A percentile compares a stretch with the other conserved stretches of the same genome.
Evolutionary conservation across 2,329 filamentous ascomycete genomes (phyloP).

Genomic region (Gaeumannomyces sp.): DNA sequence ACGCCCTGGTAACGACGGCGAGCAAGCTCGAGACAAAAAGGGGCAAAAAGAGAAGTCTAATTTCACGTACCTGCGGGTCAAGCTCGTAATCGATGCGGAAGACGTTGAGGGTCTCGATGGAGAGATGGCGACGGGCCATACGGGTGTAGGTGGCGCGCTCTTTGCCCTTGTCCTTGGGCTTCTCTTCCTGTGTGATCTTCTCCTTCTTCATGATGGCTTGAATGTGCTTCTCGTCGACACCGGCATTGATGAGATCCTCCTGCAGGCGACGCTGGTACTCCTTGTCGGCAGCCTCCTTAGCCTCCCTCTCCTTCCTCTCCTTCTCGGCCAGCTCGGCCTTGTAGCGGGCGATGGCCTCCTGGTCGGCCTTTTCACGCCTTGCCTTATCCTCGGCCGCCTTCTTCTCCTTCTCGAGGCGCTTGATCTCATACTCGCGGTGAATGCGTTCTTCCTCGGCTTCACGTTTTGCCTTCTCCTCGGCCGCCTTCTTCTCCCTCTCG

Average conservation of each 20-base stretch:
- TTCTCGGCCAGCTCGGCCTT: constrained; percentile 44
- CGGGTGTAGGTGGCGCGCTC: constrained; percentile 50
- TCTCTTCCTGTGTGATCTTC: constrained; percentile 30
- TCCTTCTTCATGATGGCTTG: constrained; percentile 53
- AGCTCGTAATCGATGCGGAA: constrained; percentile 51
- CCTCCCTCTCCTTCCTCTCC: constrained; percentile 38
- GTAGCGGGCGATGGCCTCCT: constrained; percentile 47
- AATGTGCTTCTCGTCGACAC: constrained; percentile 53
- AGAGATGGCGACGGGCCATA: constrained; percentile 56
- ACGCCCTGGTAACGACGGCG: too few relatives aligned
- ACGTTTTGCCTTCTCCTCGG: constrained; percentile 36
- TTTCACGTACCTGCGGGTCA: not conserved
- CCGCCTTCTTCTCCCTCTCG: constrained; percentile 36
- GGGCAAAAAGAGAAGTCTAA: not conserved
- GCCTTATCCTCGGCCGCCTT: constrained; percentile 38
- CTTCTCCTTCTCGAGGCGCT: constrained; percentile 40
- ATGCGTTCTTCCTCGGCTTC: constrained; percentile 45
- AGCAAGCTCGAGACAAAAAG: not conserved
- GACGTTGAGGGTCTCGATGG: constrained; percentile 52
- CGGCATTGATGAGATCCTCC: constrained; percentile 52
- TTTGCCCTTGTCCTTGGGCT: constrained; percentile 37
- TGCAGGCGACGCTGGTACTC: constrained; percentile 51
- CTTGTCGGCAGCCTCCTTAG: constrained; percentile 42
- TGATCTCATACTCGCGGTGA: constrained; percentile 44
- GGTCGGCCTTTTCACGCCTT: constrained; percentile 38